These are phyloP conservation scores for Miamiensis avidus DNA, from an alignment of 169 alveolate genomes.

Conservation along the genomic window DNA sequence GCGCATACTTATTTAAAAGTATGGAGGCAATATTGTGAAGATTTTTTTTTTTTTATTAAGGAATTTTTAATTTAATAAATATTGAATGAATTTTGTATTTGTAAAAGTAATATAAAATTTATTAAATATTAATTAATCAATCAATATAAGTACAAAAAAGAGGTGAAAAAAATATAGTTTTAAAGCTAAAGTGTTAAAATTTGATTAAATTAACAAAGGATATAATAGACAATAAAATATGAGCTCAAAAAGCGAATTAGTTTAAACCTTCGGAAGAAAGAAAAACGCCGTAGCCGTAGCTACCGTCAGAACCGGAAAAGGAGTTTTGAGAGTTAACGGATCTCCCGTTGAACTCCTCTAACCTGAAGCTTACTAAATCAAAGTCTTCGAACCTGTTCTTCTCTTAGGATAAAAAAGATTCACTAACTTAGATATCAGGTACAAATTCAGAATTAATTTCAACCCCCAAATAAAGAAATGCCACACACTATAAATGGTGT, in stretches of 20 bases:
- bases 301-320: conserved; percentile 82
- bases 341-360: conserved; percentile 94
- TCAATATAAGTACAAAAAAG: not conserved
- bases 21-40: not conserved
- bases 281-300: conserved; percentile 99
- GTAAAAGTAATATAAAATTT: no score
- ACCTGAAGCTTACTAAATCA: conserved; percentile 94
- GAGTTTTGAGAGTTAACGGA: conserved; percentile 96
- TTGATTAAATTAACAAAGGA: no score
- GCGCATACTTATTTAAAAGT: no score
- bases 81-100: no score
- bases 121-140: no score
- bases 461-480: no score
- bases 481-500: no score
- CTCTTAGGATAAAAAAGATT: conserved; percentile 95
- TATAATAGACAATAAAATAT: no score
- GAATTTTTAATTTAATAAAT: no score
- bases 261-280: conserved; percentile 98
- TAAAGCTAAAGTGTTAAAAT: not conserved
- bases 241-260: conserved; percentile 47
- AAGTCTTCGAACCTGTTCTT: conserved; percentile 97
- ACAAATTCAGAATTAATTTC: no score
- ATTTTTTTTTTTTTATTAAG: no score
- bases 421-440: conserved; percentile 89
- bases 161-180: not conserved